Conservation (phyloP, 225 moss, liverwort and hornwort genomes). For the Climacium dendroides region DNA sequence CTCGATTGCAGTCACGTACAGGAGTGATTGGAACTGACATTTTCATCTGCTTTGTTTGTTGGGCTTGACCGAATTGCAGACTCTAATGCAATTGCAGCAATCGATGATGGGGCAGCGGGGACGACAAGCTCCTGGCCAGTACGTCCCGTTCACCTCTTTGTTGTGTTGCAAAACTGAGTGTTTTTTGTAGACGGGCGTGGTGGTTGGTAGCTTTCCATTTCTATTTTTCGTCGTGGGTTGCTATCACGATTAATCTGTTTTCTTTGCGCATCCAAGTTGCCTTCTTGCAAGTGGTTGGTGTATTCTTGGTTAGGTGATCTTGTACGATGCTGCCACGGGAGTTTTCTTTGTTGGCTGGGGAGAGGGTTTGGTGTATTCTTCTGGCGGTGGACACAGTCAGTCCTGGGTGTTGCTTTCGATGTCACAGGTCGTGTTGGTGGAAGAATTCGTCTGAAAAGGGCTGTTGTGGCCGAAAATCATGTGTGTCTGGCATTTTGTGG, state of each 20-base stretch:
- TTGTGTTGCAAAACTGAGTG: not conserved
- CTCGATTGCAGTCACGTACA: not conserved
- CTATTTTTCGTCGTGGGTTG: not conserved
- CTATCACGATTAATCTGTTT: not conserved
- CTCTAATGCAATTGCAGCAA: constrained; percentile 45
- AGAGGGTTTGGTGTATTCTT: not conserved
- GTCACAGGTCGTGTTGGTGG: not conserved
- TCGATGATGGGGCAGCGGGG: constrained; percentile 24
- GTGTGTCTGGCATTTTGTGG: not conserved
- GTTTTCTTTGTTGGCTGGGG: not conserved
- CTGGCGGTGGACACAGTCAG: not conserved
- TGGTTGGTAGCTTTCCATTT: not conserved
- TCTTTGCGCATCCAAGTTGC: not conserved
- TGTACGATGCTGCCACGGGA: not conserved
- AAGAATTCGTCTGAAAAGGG: not conserved
- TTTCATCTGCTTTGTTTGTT: not conserved
- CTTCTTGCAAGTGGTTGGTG: not conserved
- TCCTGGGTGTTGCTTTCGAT: not conserved
- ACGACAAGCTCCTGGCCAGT: constrained; percentile 37
- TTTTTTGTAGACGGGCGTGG: not conserved
- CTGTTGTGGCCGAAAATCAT: not conserved
- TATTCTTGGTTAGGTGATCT: not conserved
- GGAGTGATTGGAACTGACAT: not conserved
- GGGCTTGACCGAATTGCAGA: not conserved
- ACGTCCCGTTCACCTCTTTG: not conserved